A percentile compares a stretch with the other conserved stretches of the same genome.
Evolutionary conservation across 352 stramenopile species (phyloP).

Genomic region (Aphanomyces astaci): DNA sequence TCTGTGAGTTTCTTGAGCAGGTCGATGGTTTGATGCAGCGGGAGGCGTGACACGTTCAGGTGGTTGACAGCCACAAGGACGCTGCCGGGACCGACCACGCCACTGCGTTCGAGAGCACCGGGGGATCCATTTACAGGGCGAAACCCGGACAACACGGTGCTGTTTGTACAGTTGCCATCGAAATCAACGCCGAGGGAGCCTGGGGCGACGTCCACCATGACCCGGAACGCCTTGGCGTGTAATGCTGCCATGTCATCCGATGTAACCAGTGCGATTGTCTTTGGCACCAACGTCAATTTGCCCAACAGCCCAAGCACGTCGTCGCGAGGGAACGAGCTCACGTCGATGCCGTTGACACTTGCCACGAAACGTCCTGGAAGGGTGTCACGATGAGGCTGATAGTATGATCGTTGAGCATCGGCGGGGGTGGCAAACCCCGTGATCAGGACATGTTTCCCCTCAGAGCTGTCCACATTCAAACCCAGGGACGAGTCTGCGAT

Average conservation of each 20-base stretch:
- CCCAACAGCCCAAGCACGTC: slow-evolving; percentile 35
- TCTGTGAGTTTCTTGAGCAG: slow-evolving; percentile 44
- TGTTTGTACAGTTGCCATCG: slow-evolving; percentile 27
- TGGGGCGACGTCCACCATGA: slow-evolving; percentile 28
- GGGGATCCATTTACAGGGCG: slow-evolving; percentile 31
- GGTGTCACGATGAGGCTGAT: slow-evolving; percentile 32
- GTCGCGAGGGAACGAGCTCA: slow-evolving; percentile 30
- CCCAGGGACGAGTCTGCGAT: slow-evolving; percentile 30
- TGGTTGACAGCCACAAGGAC: slow-evolving; percentile 41
- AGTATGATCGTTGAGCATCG: slow-evolving; percentile 35
- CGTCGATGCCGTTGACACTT: slow-evolving; percentile 53
- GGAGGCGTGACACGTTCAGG: slow-evolving; percentile 48
- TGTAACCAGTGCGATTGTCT: slow-evolving; percentile 44
- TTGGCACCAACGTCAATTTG: slow-evolving; percentile 36
- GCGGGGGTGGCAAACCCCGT: slow-evolving; percentile 36
- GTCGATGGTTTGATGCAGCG: slow-evolving; percentile 30
- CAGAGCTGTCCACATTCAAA: slow-evolving; percentile 38
- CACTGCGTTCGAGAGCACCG: slow-evolving; percentile 33
- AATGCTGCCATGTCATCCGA: slow-evolving; percentile 28
- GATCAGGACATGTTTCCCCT: slow-evolving; percentile 31
- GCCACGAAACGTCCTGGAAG: slow-evolving; percentile 48
- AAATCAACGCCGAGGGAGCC: slow-evolving; percentile 47
- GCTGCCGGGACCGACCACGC: slow-evolving; percentile 32
- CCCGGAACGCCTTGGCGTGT: slow-evolving; percentile 9
- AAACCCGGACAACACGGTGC: slow-evolving; percentile 36